phyloP scores from a whole-genome alignment of 164 flowering plant genomes.

The Tetrastigma voinierianum region DNA sequence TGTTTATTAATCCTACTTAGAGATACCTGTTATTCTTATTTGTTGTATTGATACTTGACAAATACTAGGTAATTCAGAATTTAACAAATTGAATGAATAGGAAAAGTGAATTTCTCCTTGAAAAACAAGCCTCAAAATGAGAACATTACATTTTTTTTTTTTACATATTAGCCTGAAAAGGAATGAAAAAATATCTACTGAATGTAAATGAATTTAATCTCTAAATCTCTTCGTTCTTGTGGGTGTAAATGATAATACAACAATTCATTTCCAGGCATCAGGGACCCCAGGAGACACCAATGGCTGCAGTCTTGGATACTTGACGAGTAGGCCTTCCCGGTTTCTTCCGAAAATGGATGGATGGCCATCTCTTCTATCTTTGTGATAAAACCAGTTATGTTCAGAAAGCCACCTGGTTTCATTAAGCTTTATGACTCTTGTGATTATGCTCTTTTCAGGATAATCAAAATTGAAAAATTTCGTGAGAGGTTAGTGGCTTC shows the following conservation, averaged over 20 bases:
- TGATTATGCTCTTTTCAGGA: conserved; percentile 61
- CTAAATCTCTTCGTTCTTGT: conserved; percentile 3
- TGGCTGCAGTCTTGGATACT: conserved; percentile 87
- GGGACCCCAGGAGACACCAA: conserved; percentile 99
- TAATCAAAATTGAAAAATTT: conserved; percentile 24
- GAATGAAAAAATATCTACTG: conserved; percentile 1
- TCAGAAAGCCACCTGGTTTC: conserved; percentile 73
- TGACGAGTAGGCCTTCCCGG: conserved; percentile 28
- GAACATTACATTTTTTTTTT: no score
- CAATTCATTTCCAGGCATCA: conserved; percentile 90
- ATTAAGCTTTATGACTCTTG: conserved; percentile 65
- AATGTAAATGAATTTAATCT: conserved; percentile 1
- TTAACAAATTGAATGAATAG: no score
- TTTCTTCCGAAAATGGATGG: conserved; percentile 78
- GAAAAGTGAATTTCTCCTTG: no score
- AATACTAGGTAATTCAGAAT: no score
- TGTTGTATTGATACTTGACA: no score
- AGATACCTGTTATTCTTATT: no score
- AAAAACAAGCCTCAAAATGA: no score
- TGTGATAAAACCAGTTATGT: conserved; percentile 66
- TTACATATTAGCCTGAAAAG: neutral
- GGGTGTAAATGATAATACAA: conserved; percentile 62
- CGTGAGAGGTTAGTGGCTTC: conserved; percentile 67
- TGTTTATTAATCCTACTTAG: no score
- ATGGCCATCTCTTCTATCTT: conserved; percentile 87